Base-by-base conservation (phyloP, 495 filamentous ascomycete species). In the Parathielavia hyrcaniae region DNA sequence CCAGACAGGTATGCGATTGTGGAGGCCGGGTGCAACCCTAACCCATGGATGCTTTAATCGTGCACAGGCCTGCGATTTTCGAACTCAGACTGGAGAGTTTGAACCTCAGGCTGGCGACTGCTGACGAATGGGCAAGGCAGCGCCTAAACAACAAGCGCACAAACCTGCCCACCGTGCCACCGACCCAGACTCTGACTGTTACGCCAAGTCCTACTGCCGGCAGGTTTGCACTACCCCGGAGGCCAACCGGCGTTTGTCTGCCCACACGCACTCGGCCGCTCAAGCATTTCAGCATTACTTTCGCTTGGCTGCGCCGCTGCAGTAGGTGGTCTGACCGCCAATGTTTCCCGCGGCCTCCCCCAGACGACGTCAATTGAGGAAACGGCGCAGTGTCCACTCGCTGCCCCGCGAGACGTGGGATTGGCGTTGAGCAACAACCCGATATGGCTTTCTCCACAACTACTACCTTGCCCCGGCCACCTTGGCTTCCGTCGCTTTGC, bases 61-160 rank as follows among this genome's bases (percentile, higher is more conserved):
- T n/a, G n/a, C n/a, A n/a, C n/a, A n/a, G n/a, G n/a, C n/a, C n/a
- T n/a, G n/a, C n/a, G n/a, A n/a, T 2, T 12, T 38, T 36, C 20
- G 19, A 13, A n/a, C 50, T 41, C 50, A 52, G 22, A 41, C 50
- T 41, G 50, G 12, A 9, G 50, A 52, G 50, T 52, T 52, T 52
- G 22, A 51, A 51, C n/a, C 11, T 13, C 20, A 13, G n/a, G 19
- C 34, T 17, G 49, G 49, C 49, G 49, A 17, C 50, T 52, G 50
- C 19, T n/a, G 50, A 30, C 50, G 50, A 52, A 52, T 52, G 48
- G 32, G 17, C 13, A 3, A 47, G 26, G 45, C 6, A 39, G 36
- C 36, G 36, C 36, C 36, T 39, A 39, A 39, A 39, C 36, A 39
- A 39, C 36, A 39, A 39, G 36, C 26, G 26, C 26, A 30, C 26